Percentiles rank a stretch among this genome's conserved stretches.
Conservation (phyloP, 192 early-diverging fungal species). For the Pecoramyces ruminantium region DNA sequence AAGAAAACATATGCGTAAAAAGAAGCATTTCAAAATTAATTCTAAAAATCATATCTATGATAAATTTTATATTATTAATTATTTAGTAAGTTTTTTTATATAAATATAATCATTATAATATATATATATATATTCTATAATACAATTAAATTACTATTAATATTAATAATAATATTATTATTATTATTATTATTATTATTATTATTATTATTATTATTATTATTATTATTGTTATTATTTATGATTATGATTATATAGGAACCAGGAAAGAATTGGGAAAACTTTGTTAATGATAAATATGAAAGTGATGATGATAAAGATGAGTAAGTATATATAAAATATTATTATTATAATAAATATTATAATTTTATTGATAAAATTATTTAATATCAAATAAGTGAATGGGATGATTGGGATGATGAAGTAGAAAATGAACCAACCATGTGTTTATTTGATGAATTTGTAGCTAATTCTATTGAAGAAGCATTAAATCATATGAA, state of each 20-base stretch:
- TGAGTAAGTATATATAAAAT: too few relatives aligned
- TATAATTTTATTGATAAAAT: too few relatives aligned
- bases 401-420: slow-evolving; percentile 72
- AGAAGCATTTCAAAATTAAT: slow-evolving; percentile 92
- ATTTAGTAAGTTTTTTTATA: slow-evolving; percentile 29
- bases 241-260: too few relatives aligned
- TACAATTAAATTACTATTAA: too few relatives aligned
- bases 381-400: too few relatives aligned
- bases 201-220: too few relatives aligned
- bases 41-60: slow-evolving; percentile 79
- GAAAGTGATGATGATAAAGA: slow-evolving; percentile 58
- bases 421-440: slow-evolving; percentile 37
- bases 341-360: too few relatives aligned
- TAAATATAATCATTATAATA: too few relatives aligned
- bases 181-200: too few relatives aligned
- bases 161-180: too few relatives aligned
- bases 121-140: too few relatives aligned
- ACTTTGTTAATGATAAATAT: slow-evolving; percentile 58
- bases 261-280: slow-evolving; percentile 83
- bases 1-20: slow-evolving; percentile 94
- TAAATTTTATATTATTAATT: slow-evolving; percentile 87
- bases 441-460: slow-evolving; percentile 65
- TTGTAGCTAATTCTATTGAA: slow-evolving; percentile 35
- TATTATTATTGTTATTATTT: too few relatives aligned
- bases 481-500: slow-evolving; percentile 56